Base-by-base conservation (phyloP, 78 protist genomes). In the Salpingoeca rosetta region DNA sequence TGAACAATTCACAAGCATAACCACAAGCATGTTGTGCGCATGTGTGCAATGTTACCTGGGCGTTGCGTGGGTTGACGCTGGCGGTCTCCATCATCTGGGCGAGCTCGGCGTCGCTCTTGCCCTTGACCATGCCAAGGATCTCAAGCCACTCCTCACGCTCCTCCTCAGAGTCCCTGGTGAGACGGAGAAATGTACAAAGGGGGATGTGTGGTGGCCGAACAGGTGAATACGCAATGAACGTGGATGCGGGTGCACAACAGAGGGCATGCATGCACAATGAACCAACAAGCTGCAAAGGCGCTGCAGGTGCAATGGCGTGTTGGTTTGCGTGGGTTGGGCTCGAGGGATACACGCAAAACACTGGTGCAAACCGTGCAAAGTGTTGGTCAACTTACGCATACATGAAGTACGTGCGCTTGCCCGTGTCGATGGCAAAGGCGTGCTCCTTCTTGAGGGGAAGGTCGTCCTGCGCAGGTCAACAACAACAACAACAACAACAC, bases 321-420 rank as follows among this genome's bases (percentile, higher is more conserved):
- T 22, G 72, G 72, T 25, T 56, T 56, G 11, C 72, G 72, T 56
- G n/a, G 72, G 22, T 56, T 11, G 72, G n/a, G 72, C 72, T 56
- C n/a, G n/a, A n/a, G n/a, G n/a, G n/a, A n/a, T n/a, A n/a, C n/a
- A n/a, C n/a, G n/a, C n/a, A n/a, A n/a, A n/a, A n/a, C n/a, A 22
- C 22, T 22, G 72, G 22, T 22, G 72, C n/a, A 25, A 22, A 11
- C n/a, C 72, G 38, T 35, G 12, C 76, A 28, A 22, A 22, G 0
- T 35, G 26, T 42, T 56, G 56, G 57, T 35, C 82, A 25, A 26
- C 28, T 39, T 56, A 41, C 27, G 82, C 82, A 12, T 0, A 39
- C 83, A 80, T 80, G 75, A 24, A n/a, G 83, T 80, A 80, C 28
- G 83, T 80, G 42, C 83, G 83, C 37, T 44, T 44, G 45, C 74